These are phyloP conservation scores for Suillus alpinus DNA, from an alignment of 768 basidiomycete genomes.

Conservation along the genomic window DNA sequence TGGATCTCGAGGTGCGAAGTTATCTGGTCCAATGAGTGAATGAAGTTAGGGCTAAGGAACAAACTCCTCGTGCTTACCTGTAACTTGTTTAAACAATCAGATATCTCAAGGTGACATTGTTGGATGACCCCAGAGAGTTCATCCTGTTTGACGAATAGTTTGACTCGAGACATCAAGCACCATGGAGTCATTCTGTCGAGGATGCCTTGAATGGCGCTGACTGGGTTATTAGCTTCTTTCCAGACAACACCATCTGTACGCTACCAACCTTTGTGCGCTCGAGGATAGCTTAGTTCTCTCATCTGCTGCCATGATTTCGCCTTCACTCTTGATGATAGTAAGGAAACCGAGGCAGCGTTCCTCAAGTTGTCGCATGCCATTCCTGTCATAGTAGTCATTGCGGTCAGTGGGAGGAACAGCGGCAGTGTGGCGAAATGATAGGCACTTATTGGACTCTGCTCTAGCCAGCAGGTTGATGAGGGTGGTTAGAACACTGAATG, in stretches of 20 bases:
- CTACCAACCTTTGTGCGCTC: conserved; percentile 33
- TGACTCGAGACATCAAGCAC: conserved; percentile 37
- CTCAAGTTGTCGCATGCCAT: conserved; percentile 42
- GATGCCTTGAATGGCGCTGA: conserved; percentile 35
- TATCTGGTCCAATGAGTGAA: conserved; percentile 32
- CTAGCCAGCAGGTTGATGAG: conserved; percentile 48
- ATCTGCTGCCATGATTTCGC: conserved; percentile 23
- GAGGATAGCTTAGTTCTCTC: conserved; percentile 31
- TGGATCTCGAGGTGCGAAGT: conserved; percentile 44
- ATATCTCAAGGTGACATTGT: conserved; percentile 42
- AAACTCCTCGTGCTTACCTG: conserved; percentile 31
- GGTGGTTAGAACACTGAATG: conserved; percentile 37
- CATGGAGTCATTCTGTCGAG: conserved; percentile 41
- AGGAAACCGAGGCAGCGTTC: conserved; percentile 46
- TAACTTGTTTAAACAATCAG: conserved; percentile 46
- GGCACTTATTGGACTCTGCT: conserved; percentile 47
- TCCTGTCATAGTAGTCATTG: conserved; percentile 27
- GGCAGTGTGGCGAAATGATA: too few species aligned
- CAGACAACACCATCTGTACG: not conserved
- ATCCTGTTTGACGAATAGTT: conserved; percentile 45
- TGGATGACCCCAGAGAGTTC: conserved; percentile 45
- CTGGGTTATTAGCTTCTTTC: not conserved
- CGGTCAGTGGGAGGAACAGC: not conserved
- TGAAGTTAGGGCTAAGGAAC: not conserved
- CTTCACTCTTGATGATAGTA: conserved; percentile 34